Conservation (phyloP, 768 basidiomycete genomes). For the Rhodotorula babjevae region DNA sequence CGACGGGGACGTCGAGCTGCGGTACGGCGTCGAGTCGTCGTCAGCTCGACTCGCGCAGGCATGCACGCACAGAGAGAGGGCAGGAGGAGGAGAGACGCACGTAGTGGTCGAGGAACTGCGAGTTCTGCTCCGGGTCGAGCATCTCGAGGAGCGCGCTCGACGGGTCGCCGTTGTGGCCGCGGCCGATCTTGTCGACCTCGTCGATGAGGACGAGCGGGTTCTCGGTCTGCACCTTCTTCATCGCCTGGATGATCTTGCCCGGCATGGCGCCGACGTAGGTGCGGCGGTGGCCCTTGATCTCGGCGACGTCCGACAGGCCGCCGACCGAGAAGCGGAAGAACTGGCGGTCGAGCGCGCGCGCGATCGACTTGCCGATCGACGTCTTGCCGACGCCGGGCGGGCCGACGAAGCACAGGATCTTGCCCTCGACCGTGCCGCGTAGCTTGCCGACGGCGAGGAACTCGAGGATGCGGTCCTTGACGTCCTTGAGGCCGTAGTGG, state of each 20-base stretch:
- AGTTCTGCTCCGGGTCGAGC: conserved; percentile 70
- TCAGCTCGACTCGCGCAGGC: neutral
- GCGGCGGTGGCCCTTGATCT: conserved; percentile 95
- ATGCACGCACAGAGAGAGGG: too few species aligned
- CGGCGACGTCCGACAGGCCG: conserved; percentile 92
- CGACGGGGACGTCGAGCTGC: conserved; percentile 78
- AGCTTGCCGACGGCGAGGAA: conserved; percentile 82
- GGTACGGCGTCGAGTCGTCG: too few species aligned
- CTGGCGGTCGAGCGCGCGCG: conserved; percentile 78
- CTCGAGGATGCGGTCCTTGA: conserved; percentile 86
- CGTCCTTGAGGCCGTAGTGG: conserved; percentile 90
- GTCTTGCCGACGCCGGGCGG: conserved; percentile 99
- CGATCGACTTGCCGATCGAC: conserved; percentile 89
- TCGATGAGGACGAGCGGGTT: conserved; percentile 70
- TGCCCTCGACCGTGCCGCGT: conserved; percentile 89
- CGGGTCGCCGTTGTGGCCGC: conserved; percentile 79
- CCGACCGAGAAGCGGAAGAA: conserved; percentile 98
- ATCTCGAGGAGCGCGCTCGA: conserved; percentile 86
- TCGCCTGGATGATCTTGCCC: conserved; percentile 65
- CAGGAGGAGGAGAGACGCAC: conserved; percentile 57
- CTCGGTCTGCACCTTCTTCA: conserved; percentile 75
- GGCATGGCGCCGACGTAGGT: conserved; percentile 66
- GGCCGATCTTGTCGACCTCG: conserved; percentile 71
- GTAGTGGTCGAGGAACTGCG: conserved; percentile 71
- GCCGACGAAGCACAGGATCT: conserved; percentile 93